Conservation (phyloP, 306 rosid genomes). For the Corylus heterophylla region DNA sequence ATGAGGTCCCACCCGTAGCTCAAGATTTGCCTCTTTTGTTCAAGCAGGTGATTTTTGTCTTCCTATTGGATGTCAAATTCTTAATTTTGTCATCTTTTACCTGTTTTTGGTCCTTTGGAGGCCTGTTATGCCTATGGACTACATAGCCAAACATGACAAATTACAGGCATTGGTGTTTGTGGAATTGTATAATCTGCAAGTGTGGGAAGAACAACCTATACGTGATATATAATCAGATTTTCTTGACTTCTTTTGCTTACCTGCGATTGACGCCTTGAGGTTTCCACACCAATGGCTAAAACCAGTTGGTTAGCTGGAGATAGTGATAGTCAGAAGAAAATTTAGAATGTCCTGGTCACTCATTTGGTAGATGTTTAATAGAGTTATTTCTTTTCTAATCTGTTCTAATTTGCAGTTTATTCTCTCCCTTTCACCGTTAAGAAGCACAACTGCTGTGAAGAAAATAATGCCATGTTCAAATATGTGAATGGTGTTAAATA, state of each 20-base stretch:
- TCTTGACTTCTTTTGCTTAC: neutral
- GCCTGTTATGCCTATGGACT: neutral
- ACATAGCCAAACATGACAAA: neutral
- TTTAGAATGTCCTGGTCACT: neutral
- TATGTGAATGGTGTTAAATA: neutral
- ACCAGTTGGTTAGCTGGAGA: neutral
- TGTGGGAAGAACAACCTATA: neutral
- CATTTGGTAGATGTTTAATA: neutral
- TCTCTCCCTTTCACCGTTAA: neutral
- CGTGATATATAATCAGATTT: neutral
- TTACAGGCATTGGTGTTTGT: neutral
- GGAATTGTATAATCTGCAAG: neutral
- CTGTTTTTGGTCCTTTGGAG: neutral
- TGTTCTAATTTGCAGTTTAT: neutral
- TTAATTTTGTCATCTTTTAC: neutral
- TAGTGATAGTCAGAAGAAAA: neutral
- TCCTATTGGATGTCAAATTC: neutral
- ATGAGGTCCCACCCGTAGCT: constrained; percentile 42
- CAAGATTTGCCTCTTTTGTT: constrained; percentile 48
- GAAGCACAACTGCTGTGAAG: neutral
- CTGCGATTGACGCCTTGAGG: neutral
- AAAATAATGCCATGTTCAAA: neutral
- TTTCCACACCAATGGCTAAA: neutral
- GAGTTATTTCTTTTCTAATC: neutral
- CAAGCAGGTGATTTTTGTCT: constrained; percentile 60